Conservation (phyloP, 305 asterid species). For the Rubia balearica region DNA sequence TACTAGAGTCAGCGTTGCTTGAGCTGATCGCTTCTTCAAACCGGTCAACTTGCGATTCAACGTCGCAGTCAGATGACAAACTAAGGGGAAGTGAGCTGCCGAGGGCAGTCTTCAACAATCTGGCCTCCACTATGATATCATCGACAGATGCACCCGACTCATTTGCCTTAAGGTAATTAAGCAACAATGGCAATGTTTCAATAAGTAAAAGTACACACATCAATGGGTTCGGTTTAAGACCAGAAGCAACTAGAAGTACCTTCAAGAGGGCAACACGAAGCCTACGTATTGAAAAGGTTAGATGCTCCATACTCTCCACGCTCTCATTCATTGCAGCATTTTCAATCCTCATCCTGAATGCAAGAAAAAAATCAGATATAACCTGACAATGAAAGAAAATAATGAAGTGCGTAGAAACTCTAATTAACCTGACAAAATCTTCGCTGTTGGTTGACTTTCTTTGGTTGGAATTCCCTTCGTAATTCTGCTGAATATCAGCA, state of each 20-base stretch:
- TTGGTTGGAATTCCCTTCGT: conserved; percentile 27
- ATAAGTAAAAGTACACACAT: neutral
- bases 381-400: neutral
- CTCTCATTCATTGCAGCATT: conserved; percentile 88
- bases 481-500: conserved; percentile 29
- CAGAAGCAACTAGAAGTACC: conserved; percentile 35
- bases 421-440: conserved; percentile 69
- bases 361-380: neutral
- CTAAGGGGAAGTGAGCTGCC: conserved; percentile 73
- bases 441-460: conserved; percentile 30
- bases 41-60: conserved; percentile 20
- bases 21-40: conserved; percentile 19
- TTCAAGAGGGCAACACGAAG: conserved; percentile 58
- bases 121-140: conserved; percentile 52
- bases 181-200: conserved; percentile 1
- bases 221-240: neutral
- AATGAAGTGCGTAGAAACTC: neutral
- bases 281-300: conserved; percentile 60
- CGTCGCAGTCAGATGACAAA: conserved; percentile 48
- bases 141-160: conserved; percentile 40
- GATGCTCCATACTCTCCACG: conserved; percentile 84
- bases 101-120: conserved; percentile 69
- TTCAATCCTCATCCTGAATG: conserved; percentile 78
- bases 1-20: conserved; percentile 15
- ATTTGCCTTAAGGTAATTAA: conserved; percentile 33